Base-by-base conservation (phyloP, 345 rosid species). In the Populus tremula region DNA sequence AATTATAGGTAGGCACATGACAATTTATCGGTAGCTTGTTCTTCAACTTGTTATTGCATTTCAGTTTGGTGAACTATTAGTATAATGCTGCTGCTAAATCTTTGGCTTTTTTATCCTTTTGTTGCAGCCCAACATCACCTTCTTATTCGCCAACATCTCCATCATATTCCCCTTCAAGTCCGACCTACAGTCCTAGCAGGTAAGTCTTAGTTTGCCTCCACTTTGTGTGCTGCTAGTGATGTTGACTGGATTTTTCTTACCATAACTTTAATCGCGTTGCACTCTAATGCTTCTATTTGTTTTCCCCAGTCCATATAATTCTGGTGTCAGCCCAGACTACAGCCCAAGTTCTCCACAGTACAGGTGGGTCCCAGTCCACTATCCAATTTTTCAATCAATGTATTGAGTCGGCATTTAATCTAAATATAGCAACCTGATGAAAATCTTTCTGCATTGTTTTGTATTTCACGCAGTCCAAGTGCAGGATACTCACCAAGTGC, bases 121-220 rank as follows among this genome's bases (percentile, higher is more conserved):
- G 25, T 70, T 79, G 82, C 90, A 96, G 98, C 81, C 99, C 98
- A 0, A 90, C 99, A 14, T 93, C 97, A 0, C 93, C 97, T 11
- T 92, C 98, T 1, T 91, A 92, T 84, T 95, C 99, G 10, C 99
- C 98, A 5, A 91, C 99, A 17, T 93, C 99, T 77, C 98, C 97
- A 35, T 86, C 97, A 6, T 93, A 93, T 80, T 96, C 98, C 3
- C 94, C 97, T 77, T 90, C 99, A 33, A 92, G 93, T 81, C 97
- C 99, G 45, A 80, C 97, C 54, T 92, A 90, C 85, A 92, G 94
- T 83, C 99, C 99, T 38, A 90, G 93, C 97, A 93, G 97, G 97
- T 96, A 84, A 81, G 7, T 69, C 50, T 12, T 61, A 63, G n/a
- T 33, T 20, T 45, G 59, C 53, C 36, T 59, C 0, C 17, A 0